Evolutionary conservation across 73 alveolate genomes (phyloP).

Genomic region (Diophrys appendiculata): DNA sequence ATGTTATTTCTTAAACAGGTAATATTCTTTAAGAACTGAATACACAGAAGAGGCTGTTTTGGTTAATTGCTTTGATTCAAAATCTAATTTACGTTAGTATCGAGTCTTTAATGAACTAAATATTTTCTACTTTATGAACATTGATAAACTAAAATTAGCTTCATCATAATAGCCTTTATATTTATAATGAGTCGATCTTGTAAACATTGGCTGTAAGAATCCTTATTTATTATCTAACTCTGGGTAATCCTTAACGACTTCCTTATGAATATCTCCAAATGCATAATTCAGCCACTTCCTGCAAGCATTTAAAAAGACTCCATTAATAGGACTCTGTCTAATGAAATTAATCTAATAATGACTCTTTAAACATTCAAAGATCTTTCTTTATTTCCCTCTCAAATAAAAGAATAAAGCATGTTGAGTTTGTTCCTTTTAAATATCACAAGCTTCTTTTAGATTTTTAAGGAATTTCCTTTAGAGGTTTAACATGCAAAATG

Average conservation of each 20-base stretch:
- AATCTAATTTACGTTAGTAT: neutral
- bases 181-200: neutral
- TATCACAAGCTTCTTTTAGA: neutral
- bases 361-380: neutral
- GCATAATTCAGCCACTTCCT: neutral
- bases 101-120: neutral
- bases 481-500: neutral
- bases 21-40: too few species aligned
- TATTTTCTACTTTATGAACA: neutral
- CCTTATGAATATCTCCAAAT: neutral
- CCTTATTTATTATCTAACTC: neutral
- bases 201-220: neutral
- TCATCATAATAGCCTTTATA: neutral
- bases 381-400: neutral
- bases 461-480: neutral
- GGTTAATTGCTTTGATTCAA: neutral
- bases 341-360: neutral
- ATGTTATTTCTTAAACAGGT: too few species aligned
- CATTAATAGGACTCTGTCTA: neutral
- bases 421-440: neutral
- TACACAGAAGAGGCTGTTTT: too few species aligned
- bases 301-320: constrained; percentile 1
- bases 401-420: neutral
- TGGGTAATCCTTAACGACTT: neutral
- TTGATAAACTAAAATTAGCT: neutral